Conservation (phyloP, 1,139 yeast genomes). For the Komagataea norvegica region DNA sequence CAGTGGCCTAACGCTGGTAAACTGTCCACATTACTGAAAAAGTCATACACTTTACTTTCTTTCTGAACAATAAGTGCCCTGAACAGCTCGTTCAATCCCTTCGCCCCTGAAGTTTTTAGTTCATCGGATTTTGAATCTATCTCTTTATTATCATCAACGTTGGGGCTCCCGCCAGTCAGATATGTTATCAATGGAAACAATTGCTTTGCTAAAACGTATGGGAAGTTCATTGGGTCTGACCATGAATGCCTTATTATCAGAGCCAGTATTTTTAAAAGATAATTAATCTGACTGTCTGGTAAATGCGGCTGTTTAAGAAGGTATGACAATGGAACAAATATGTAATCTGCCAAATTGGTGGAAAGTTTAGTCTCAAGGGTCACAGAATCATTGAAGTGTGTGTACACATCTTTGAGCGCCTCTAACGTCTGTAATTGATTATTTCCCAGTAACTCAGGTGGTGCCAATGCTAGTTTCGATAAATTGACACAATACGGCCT, state of each 20-base stretch:
- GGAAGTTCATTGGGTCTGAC: conserved; percentile 36
- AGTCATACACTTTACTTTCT: conserved; percentile 21
- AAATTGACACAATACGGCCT: conserved; percentile 39
- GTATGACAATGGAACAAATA: conserved; percentile 55
- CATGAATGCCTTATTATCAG: conserved; percentile 44
- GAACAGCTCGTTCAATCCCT: conserved; percentile 32
- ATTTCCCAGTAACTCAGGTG: conserved; percentile 31
- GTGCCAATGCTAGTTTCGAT: conserved; percentile 39
- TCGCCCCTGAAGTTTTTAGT: conserved; percentile 39
- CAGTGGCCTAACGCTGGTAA: conserved; percentile 45
- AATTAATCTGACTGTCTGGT: conserved; percentile 41
- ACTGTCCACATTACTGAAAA: conserved; percentile 34
- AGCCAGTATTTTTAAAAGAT: conserved; percentile 37
- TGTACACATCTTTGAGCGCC: conserved; percentile 32
- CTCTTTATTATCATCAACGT: conserved; percentile 26
- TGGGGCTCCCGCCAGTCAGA: conserved; percentile 38
- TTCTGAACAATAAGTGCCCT: conserved; percentile 30
- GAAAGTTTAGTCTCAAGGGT: conserved; percentile 26
- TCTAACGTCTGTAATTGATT: conserved; percentile 28
- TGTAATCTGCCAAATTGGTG: conserved; percentile 50
- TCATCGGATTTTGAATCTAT: conserved; percentile 33
- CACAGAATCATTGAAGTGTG: conserved; percentile 19
- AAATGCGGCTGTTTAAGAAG: conserved; percentile 42
- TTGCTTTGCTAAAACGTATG: conserved; percentile 41
- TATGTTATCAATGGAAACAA: conserved; percentile 45